A percentile compares a stretch with the other conserved stretches of the same genome.
phyloP scores from a whole-genome alignment of 306 rosid species.

The Ochetophila trinervis region DNA sequence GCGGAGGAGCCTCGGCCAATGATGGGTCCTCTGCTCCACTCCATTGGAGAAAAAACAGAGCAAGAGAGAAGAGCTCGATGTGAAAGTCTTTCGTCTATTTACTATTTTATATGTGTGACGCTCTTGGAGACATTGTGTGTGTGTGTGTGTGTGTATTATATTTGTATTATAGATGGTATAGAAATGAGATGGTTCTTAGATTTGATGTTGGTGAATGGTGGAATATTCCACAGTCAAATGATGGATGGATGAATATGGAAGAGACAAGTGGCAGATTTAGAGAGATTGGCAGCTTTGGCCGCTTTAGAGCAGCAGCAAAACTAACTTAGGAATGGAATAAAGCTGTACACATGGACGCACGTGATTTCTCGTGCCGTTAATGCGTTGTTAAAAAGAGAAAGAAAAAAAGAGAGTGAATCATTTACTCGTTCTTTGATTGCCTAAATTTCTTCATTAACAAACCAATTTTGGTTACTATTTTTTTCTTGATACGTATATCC shows the following conservation, averaged over 20 bases:
- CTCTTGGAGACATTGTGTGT: too few relatives aligned
- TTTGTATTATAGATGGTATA: too few relatives aligned
- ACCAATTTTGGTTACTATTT: background rate
- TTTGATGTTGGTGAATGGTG: too few relatives aligned
- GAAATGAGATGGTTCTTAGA: background rate
- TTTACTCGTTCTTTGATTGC: too few relatives aligned
- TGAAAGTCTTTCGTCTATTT: background rate
- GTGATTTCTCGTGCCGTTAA: slow-evolving; percentile 18
- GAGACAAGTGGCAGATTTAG: slow-evolving; percentile 28
- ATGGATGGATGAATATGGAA: background rate
- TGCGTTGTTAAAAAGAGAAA: slow-evolving; percentile 1
- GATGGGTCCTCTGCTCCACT: slow-evolving; percentile 40
- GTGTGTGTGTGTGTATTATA: too few relatives aligned
- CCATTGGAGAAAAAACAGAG: slow-evolving; percentile 21
- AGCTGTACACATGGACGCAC: slow-evolving; percentile 37
- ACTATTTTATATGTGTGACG: background rate
- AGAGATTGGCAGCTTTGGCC: slow-evolving; percentile 18
- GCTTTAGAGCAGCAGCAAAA: slow-evolving; percentile 12
- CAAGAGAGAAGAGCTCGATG: background rate
- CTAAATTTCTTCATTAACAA: too few relatives aligned
- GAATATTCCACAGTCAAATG: too few relatives aligned
- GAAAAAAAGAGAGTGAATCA: background rate
- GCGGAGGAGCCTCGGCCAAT: slow-evolving; percentile 56
- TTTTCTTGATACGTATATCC: background rate
- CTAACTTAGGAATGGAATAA: slow-evolving; percentile 11